Conservation (phyloP, 1,284 basidiomycete genomes). For the Lignosus rhinocerotis region DNA sequence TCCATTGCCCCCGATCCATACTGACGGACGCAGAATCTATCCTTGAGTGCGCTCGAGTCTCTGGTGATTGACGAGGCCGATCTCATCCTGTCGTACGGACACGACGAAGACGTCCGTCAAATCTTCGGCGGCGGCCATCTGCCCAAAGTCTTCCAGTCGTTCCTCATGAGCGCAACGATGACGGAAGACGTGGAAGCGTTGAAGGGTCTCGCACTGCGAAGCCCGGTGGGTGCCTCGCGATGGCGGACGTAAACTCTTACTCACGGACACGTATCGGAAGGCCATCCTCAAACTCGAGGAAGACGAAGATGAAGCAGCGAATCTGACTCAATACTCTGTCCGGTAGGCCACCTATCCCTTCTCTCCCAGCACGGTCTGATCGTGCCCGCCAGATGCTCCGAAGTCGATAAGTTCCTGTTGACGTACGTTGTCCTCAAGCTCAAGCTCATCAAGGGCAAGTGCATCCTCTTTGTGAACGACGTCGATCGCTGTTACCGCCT, state of each 20-base stretch:
- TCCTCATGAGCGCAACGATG: conserved; percentile 98
- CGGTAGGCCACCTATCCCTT: conserved; percentile 42
- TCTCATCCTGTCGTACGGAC: conserved; percentile 95
- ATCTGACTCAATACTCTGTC: conserved; percentile 87
- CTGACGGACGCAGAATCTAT: conserved; percentile 49
- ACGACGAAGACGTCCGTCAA: conserved; percentile 87
- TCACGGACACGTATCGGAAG: conserved; percentile 43
- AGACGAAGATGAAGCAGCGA: conserved; percentile 74
- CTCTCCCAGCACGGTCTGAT: neutral
- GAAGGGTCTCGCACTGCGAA: conserved; percentile 85
- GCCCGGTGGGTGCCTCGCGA: conserved; percentile 63
- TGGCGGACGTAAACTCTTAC: neutral
- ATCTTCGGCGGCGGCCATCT: conserved; percentile 80
- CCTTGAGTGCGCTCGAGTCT: conserved; percentile 69
- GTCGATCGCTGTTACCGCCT: conserved; percentile 93
- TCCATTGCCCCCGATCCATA: too few relatives aligned
- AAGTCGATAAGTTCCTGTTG: conserved; percentile 95
- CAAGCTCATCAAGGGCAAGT: conserved; percentile 94
- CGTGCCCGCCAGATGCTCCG: conserved; percentile 64
- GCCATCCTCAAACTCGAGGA: conserved; percentile 86
- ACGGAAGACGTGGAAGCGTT: conserved; percentile 92
- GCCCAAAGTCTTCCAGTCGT: conserved; percentile 91
- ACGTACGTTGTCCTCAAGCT: conserved; percentile 95
- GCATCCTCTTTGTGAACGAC: conserved; percentile 96
- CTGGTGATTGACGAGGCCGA: conserved; percentile 99